Evolutionary conservation across 306 rosid species (phyloP), one percentile per base, ranked within the genome.

Genomic region (Delonix regia): DNA sequence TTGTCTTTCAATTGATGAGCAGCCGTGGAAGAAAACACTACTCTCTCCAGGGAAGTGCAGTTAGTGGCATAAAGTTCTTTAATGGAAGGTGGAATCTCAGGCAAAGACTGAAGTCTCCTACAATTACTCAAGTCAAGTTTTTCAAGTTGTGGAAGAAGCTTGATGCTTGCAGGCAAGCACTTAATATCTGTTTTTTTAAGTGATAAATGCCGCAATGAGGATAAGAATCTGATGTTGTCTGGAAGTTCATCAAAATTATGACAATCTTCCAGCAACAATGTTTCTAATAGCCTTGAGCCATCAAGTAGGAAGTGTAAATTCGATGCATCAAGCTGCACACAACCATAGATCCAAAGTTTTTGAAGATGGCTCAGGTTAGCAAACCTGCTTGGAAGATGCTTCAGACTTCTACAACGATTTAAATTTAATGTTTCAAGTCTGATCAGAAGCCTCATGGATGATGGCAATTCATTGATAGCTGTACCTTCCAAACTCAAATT

Each of bases 71-170:
- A 15, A 14, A 60, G 21, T 15, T 60, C 66, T 60, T 27, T 6
- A 5, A 60, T 6, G 21, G 41, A 28, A 28, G 16, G 41, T 28
- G 66, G 66, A 60, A 60, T 21, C 18, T 27, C 0, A 27, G 66
- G 66, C 41, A 60, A 15, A 28, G 34, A 27, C 21, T 30, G 8
- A 42, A 67, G 72, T 55, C n/a, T 67, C 38, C 11, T 42, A 3
- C 72, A 67, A 42, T 22, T 24, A 22, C 72, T 42, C 72, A 67
- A 11, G 52, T 66, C 71, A 19, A 67, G 72, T 13, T 67, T 67
- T 67, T 67, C 53, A 24, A 67, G 72, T 9, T 22, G 53, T 2
- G 69, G 45, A 63, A 63, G 69, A 63, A 34, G 7, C 44, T 63
- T 63, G 69, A 63, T 63, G 69, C 69, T 63, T 18, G 69, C 15